Percentiles rank a stretch among this genome's conserved stretches.
These are phyloP conservation scores for Mytilinidion resinicola DNA, from an alignment of 495 filamentous ascomycete genomes.

Conservation along the genomic window DNA sequence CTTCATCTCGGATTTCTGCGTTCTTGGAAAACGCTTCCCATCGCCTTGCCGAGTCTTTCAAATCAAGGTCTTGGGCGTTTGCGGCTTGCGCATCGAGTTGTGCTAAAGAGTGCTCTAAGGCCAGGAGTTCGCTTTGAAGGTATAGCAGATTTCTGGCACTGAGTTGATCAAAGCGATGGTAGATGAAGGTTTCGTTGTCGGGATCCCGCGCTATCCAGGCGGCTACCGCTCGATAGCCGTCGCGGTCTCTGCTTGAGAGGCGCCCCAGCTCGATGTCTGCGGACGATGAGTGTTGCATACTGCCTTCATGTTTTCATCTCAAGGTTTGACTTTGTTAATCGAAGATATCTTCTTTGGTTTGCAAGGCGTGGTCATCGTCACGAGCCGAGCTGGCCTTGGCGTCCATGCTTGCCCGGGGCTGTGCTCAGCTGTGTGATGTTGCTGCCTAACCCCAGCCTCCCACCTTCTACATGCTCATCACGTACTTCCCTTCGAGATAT, in stretches of 20 bases:
- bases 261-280: not conserved
- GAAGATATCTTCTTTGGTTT: too few species aligned
- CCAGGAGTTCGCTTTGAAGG: slow-evolving; percentile 10
- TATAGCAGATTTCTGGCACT: slow-evolving; percentile 11
- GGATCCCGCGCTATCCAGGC: slow-evolving; percentile 13
- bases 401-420: too few species aligned
- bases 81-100: slow-evolving; percentile 1
- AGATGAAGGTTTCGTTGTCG: slow-evolving; percentile 10
- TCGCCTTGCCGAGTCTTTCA: slow-evolving; percentile 2
- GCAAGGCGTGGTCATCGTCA: too few species aligned
- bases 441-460: too few species aligned
- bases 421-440: too few species aligned
- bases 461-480: too few species aligned
- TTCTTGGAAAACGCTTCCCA: slow-evolving; percentile 8
- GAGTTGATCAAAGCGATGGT: slow-evolving; percentile 8
- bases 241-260: not conserved
- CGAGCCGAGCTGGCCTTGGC: too few species aligned
- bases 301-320: too few species aligned
- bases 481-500: too few species aligned
- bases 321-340: too few species aligned
- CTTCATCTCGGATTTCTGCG: not conserved
- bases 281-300: too few species aligned
- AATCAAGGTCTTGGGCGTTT: not conserved
- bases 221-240: slow-evolving; percentile 13
- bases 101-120: not conserved